Evolutionary conservation across 78 protist genomes (phyloP), one percentile per base, ranked within the genome.

Genomic region (Dictyostelium citrinum): DNA sequence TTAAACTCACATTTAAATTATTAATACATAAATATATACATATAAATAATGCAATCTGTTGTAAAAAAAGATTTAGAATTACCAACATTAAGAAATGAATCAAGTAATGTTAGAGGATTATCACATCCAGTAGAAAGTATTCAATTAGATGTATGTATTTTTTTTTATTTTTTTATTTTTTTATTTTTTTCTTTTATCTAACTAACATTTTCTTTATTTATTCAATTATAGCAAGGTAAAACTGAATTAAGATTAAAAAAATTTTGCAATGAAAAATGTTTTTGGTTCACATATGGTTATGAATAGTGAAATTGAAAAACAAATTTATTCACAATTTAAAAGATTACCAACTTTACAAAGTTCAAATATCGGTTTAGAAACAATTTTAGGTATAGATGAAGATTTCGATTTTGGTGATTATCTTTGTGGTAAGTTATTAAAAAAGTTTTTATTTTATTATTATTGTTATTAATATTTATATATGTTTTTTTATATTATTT

Each of bases 331-430:
- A 67, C 93, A 86, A 78, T 86, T 78, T 81, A 51, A 64, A 24
- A 86, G 93, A 86, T 86, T 86, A 78, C 93, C 93, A 78, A 86
- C 93, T 29, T 46, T 86, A 67, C 76, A 11, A 64, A 78, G 84
- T 43, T 86, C 93, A 64, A 86, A 61, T 78, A 16, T 86, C 11
- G 93, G 68, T 86, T 86, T 86, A 67, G 93, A 86, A 45, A 86
- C 80, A 43, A 27, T 60, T 61, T 81, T 86, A 64, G 93, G 93
- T 68, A 68, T 78, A 33, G 93, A 86, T 78, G 93, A 86, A 78
- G 84, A 76, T 78, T 64, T 86, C 49, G 93, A 86, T 64, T 86
- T 86, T 78, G 84, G 39, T 29, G 93, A 86, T 46, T 86, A 41
- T 33, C 82, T 86, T 41, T 61, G 46, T 67, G 90, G 90, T 82